phyloP scores from a whole-genome alignment of 345 rosid species.

The Trapa bicornis region DNA sequence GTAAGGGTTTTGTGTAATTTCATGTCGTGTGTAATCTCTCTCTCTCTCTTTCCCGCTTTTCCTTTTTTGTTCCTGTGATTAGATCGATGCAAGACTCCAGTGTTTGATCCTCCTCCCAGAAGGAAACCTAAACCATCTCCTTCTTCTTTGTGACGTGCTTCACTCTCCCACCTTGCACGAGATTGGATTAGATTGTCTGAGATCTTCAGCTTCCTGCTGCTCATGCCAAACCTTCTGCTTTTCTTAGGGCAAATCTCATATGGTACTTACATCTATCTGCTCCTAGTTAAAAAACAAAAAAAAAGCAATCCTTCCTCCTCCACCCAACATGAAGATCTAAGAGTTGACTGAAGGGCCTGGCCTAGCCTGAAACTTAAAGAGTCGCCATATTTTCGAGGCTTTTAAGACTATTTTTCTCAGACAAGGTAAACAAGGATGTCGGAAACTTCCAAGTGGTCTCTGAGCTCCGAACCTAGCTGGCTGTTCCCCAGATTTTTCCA shows the following conservation, averaged over 20 bases:
- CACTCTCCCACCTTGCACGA: background rate
- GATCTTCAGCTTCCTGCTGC: no score
- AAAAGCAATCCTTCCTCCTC: no score
- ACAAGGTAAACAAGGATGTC: background rate
- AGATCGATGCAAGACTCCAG: background rate
- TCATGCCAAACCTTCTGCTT: no score
- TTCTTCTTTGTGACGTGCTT: no score
- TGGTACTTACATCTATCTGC: no score
- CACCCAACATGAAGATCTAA: no score
- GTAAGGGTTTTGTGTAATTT: constrained; percentile 15
- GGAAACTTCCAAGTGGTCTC: background rate
- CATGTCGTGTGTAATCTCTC: background rate
- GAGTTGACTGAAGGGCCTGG: no score
- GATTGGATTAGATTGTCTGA: background rate
- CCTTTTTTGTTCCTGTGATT: background rate
- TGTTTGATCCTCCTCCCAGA: background rate
- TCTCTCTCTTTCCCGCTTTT: background rate
- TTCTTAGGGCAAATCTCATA: no score
- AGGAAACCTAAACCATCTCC: background rate
- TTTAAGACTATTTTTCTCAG: background rate
- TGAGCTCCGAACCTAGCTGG: background rate
- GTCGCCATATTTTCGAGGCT: background rate
- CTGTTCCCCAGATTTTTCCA: background rate
- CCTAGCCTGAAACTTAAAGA: no score
- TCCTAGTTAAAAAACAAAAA: no score